phyloP scores from a whole-genome alignment of 2,329 filamentous ascomycete genomes.

The Hymenoscyphus salicellus region DNA sequence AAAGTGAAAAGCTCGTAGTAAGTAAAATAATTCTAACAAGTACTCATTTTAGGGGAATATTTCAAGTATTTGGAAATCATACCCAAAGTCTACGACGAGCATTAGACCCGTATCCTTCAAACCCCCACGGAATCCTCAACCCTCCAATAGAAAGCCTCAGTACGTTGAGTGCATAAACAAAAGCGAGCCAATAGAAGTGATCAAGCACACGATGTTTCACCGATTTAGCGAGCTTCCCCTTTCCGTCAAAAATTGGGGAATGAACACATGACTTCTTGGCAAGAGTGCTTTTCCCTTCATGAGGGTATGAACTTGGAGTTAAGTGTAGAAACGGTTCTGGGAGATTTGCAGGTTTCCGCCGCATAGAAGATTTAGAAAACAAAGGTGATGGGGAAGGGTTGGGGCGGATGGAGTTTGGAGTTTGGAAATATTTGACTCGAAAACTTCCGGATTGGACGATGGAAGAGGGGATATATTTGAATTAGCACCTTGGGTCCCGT shows the following conservation, averaged over 20 bases:
- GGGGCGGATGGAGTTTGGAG: too few relatives aligned
- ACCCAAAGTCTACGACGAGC: too few relatives aligned
- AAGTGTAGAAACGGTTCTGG: not conserved
- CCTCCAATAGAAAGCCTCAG: too few relatives aligned
- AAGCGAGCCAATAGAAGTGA: not conserved
- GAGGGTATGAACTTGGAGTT: not conserved
- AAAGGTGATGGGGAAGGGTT: not conserved
- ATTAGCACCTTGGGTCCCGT: too few relatives aligned
- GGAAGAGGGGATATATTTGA: too few relatives aligned
- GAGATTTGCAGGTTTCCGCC: not conserved
- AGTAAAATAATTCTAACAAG: too few relatives aligned
- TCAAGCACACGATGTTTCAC: not conserved
- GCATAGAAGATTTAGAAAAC: not conserved
- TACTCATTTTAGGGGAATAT: too few relatives aligned
- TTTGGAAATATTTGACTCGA: too few relatives aligned
- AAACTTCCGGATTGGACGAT: too few relatives aligned
- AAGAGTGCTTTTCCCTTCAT: not conserved
- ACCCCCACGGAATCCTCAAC: not conserved
- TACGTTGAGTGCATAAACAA: not conserved
- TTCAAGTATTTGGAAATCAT: too few relatives aligned
- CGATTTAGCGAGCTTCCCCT: not conserved
- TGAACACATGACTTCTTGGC: not conserved
- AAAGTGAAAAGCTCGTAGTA: too few relatives aligned
- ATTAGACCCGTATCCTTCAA: too few relatives aligned
- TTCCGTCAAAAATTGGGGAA: not conserved